These are phyloP conservation scores for Rosa hybrid DNA, from an alignment of 331 rosid genomes.

Conservation along the genomic window DNA sequence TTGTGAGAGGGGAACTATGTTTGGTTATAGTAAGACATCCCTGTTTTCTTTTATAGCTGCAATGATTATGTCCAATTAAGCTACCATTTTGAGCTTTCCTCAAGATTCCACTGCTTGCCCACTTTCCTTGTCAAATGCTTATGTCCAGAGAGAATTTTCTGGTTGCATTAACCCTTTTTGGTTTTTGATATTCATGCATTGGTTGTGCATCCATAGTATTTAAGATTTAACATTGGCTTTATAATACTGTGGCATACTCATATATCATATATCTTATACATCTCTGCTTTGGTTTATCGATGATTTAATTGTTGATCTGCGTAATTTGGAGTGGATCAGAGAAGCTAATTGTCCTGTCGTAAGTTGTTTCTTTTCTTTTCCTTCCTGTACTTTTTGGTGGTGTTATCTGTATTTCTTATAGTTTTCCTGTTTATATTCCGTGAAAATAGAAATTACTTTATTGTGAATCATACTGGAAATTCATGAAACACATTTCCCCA, in stretches of 20 bases:
- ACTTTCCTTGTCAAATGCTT: background rate
- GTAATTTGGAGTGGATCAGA: constrained; percentile 92
- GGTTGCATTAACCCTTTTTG: background rate
- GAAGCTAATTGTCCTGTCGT: constrained; percentile 95
- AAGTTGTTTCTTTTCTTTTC: constrained; percentile 38
- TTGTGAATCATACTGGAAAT: background rate
- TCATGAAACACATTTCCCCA: background rate
- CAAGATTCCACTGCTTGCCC: constrained; percentile 15
- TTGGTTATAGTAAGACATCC: constrained; percentile 89
- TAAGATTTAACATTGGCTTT: background rate
- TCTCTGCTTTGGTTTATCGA: constrained; percentile 38
- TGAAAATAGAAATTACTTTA: background rate
- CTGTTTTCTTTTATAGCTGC: constrained; percentile 2
- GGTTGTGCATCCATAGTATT: background rate
- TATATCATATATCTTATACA: background rate
- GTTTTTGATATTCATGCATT: background rate
- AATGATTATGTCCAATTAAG: background rate
- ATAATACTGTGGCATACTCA: background rate
- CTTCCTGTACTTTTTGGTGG: background rate
- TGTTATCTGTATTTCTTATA: constrained; percentile 8
- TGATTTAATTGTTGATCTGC: constrained; percentile 97
- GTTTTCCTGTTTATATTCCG: background rate
- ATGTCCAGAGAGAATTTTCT: background rate
- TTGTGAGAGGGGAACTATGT: constrained; percentile 99
- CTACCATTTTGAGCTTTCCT: background rate